Evolutionary conservation across 2,329 filamentous ascomycete genomes (phyloP), one percentile per base, ranked within the genome.

Genomic region (Fusarium longipes): DNA sequence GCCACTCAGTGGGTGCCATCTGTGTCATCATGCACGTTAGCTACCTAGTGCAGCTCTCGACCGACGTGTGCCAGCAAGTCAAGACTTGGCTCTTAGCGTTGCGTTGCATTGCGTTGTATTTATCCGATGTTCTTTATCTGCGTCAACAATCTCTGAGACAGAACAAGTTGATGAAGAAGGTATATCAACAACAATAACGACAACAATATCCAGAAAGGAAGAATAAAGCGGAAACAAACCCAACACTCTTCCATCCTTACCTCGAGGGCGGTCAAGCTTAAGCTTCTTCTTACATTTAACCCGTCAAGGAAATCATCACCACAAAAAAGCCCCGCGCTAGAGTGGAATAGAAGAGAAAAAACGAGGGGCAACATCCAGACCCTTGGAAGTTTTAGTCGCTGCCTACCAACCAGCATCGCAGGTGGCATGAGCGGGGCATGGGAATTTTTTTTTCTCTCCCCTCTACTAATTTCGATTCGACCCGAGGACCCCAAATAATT

Each of bases 271-370:
- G 65, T 68, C 42, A 65, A 57, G 11, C 24, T 20, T 42, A 20
- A 54, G 44, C 35, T 50, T 60, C 48, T 35, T 24, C 22, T 48
- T 38, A 50, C 51, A 49, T 25, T 62, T 57, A 50, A 53, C 56
- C 62, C 43, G 32, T 52, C 67, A 20, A 51, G 32, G 49, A 53
- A 65, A 58, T 32, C 51, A 57, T 65, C 50, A 60, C 57, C 54
- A 59, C 43, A 58, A 67, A 60, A 67, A 66, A 65, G 63, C 53
- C 71, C 71, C 71, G 67, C 68, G 67, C 67, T 52, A 69, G 40
- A 59, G 63, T 56, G 53, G 53, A 57, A 60, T 54, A 52, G 24
- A 48, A 35, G 10, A 55, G 63, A 66, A 30, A 48, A 62, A 70
- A 67, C 63, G 66, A 70, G 63, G 67, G 67, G 63, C 67, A 64